Conservation (phyloP, 768 basidiomycete genomes). For the Amanita fuliginea region DNA sequence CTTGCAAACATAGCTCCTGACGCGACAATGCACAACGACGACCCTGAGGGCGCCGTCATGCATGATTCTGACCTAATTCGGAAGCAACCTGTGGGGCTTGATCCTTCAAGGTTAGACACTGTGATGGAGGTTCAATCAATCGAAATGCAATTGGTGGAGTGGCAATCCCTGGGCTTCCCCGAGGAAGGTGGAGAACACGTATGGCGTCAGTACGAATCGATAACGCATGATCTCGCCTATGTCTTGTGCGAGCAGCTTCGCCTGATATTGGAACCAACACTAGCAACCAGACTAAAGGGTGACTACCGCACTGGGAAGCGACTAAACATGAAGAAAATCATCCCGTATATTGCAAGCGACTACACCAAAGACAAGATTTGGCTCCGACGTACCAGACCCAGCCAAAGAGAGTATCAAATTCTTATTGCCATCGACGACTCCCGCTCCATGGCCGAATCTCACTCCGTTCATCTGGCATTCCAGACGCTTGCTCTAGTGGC, state of each 20-base stretch:
- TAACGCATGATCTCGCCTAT: conserved; percentile 87
- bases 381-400: conserved; percentile 89
- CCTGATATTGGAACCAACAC: conserved; percentile 90
- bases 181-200: conserved; percentile 51
- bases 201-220: conserved; percentile 87
- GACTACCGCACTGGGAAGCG: conserved; percentile 98
- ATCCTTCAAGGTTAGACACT: conserved; percentile 19
- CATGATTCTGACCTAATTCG: conserved; percentile 17
- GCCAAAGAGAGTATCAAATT: conserved; percentile 91
- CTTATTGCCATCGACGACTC: conserved; percentile 94
- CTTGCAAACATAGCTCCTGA: conserved; percentile 15
- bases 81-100: conserved; percentile 13
- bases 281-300: conserved; percentile 87
- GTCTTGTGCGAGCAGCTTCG: conserved; percentile 93
- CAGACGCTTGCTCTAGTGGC: conserved; percentile 88
- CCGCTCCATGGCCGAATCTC: conserved; percentile 90
- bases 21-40: conserved; percentile 9
- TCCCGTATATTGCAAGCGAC: conserved; percentile 95
- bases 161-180: conserved; percentile 52
- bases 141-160: conserved; percentile 43
- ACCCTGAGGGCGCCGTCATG: conserved; percentile 37
- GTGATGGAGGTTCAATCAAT: conserved; percentile 25
- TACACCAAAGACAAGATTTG: conserved; percentile 99
- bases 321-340: conserved; percentile 98
- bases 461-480: conserved; percentile 87